Base-by-base conservation (phyloP, 2,329 filamentous ascomycete genomes). In the Cryphonectria parasitica region DNA sequence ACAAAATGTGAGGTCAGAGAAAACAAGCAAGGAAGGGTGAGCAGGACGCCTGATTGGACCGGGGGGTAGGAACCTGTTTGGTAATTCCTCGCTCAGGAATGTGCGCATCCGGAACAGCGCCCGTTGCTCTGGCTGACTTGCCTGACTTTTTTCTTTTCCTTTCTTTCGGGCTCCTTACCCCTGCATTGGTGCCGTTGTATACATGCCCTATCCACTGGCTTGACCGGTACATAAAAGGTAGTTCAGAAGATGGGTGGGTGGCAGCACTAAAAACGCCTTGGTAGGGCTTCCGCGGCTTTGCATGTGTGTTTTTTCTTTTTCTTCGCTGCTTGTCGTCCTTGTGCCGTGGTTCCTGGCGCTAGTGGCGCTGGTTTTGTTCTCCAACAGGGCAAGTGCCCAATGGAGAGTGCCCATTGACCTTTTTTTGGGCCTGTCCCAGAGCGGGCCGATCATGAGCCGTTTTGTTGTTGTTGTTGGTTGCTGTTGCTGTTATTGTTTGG, bases 11-110 rank as follows among this genome's bases (percentile, higher is more conserved):
- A 62, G 39, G 45, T 63, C 56, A 49, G 36, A 19, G 25, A 25
- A 36, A 62, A 45, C 66, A 34, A 62, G 28, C 39, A 56, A 22
- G 22, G 45, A 22, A 13, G 56, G 22, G 34, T 17, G 28, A 22
- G 60, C 34, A 49, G 54, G 22, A 28, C 22, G 17, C 36, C 52
- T 67, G 39, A 60, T 49, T 62, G 56, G 56, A 25, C 56, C 49
- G 41, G 31, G 41, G 31, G 39, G n/a, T 25, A n/a, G 4, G 15
- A 62, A 63, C 17, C 45, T 43, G 56, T 61, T 49, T 67, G 65
- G 66, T 67, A 67, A 67, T 62, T 39, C 28, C 54, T 61, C 28
- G 4, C 41, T 25, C 34, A 43, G 66, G 66, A 52, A 68, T 68
- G 41, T 68, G 52, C 56, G 13, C 25, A 60, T 41, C 13, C 52